A percentile compares a stretch with the other conserved stretches of the same genome.
phyloP scores from a whole-genome alignment of 768 basidiomycete genomes.

The Russula brevipes region DNA sequence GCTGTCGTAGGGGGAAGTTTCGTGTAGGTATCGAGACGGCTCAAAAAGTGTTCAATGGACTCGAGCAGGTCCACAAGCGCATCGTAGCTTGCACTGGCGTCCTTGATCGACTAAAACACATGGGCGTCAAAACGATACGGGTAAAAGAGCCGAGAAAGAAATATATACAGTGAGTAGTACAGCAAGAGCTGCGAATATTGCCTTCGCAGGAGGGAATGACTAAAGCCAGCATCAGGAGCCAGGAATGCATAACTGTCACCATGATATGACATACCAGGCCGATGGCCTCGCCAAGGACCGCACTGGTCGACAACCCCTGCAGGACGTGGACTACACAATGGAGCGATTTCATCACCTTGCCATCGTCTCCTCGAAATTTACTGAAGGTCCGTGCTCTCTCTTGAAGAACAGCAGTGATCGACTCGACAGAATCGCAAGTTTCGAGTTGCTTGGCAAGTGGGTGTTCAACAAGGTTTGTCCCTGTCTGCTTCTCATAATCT shows the following conservation, averaged over 20 bases:
- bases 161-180: background rate
- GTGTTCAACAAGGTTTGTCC: background rate
- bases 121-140: background rate
- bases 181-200: background rate
- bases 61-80: background rate
- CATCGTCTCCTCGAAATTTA: background rate
- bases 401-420: background rate
- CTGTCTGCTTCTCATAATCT: background rate
- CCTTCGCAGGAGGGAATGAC: background rate
- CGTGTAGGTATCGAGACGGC: background rate
- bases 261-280: background rate
- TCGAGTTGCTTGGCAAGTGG: background rate
- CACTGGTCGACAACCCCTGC: background rate
- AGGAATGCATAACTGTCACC: background rate
- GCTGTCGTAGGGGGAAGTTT: background rate
- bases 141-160: background rate
- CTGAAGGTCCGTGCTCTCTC: background rate
- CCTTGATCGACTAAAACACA: background rate
- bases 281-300: background rate
- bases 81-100: background rate
- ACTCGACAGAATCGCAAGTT: background rate
- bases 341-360: background rate
- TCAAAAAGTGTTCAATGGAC: background rate
- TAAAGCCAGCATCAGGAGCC: background rate
- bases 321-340: background rate